These are phyloP conservation scores for Monosporascus sp. DNA, from an alignment of 2,329 filamentous ascomycete genomes.

Conservation along the genomic window DNA sequence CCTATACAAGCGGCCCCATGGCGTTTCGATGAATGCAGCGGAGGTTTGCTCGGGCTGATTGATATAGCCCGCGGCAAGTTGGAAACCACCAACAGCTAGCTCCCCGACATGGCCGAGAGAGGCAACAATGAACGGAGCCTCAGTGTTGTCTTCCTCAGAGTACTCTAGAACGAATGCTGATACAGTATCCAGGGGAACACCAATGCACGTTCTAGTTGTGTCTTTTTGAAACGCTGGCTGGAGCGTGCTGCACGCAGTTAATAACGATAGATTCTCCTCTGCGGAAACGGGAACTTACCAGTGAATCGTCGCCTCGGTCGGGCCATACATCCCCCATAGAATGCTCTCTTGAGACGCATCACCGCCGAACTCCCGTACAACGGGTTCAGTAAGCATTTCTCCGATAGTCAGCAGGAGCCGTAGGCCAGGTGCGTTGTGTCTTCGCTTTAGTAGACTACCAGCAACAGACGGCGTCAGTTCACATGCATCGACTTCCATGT, in stretches of 20 bases:
- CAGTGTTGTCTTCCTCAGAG: constrained; percentile 19
- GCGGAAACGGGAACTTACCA: constrained; percentile 43
- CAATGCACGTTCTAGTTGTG: constrained; percentile 64
- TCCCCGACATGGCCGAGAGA: constrained; percentile 68
- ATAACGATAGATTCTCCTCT: neutral
- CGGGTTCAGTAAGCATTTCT: constrained; percentile 78
- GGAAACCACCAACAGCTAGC: constrained; percentile 72
- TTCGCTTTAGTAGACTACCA: constrained; percentile 65
- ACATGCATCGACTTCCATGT: constrained; percentile 70
- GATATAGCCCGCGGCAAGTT: constrained; percentile 76
- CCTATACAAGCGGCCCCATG: constrained; percentile 68
- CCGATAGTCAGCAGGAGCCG: constrained; percentile 79
- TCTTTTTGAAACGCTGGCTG: constrained; percentile 55
- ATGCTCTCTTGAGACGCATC: constrained; percentile 50
- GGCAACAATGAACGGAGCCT: constrained; percentile 45
- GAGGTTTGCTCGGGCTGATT: constrained; percentile 74
- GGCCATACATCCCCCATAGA: constrained; percentile 90
- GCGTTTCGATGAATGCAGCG: constrained; percentile 63
- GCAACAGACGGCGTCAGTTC: constrained; percentile 88
- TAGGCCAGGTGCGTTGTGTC: constrained; percentile 61
- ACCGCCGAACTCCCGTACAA: constrained; percentile 75
- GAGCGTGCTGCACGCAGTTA: constrained; percentile 50
- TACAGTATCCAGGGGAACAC: constrained; percentile 73
- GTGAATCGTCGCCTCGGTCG: constrained; percentile 87
- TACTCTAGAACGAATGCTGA: constrained; percentile 66